Base-by-base conservation (phyloP, 2,329 filamentous ascomycete species). In the Botrytis fragariae region DNA sequence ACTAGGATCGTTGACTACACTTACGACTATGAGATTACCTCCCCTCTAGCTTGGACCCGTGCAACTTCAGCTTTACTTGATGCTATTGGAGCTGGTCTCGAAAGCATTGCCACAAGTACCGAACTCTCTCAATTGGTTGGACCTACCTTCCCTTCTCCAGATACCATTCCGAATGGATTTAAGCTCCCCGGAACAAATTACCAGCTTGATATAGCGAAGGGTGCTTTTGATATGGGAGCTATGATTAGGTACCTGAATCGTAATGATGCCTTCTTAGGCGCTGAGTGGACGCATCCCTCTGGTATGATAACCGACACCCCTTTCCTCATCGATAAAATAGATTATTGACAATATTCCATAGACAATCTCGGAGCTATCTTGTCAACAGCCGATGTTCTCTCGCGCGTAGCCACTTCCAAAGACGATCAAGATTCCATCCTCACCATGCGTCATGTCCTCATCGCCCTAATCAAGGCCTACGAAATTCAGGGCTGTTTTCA, bases 231-330 rank as follows among this genome's bases (percentile, higher is more conserved):
- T 70, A 60, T 84, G 35, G 82, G 82, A 0, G 75, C 78, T 3
- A 74, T 83, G 74, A 83, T 84, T 54, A 78, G 83, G 39, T 84
- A 83, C 70, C 74, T 84, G 22, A 83, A 84, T 74, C 82, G 83
- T 68, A 84, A 84, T 69, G 83, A 84, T 78, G 83, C 80, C 8
- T 78, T 81, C n/a, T 72, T 77, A 14, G 83, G 82, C 0, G 79
- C 77, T n/a, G 83, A 84, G 77, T 84, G 83, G 83, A 83, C 82
- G 1, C 83, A 84, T 78, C 83, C 83, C 20, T 83, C 80, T 35
- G 78, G 77, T 79, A 72, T 48, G 70, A 44, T 45, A 6, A 25
- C 3, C 22, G 1, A 18, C 51, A 16, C 22, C 39, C 8, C 25
- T 62, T 32, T 57, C 3, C 4, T 44, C 10, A 45, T n/a, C 8